Evolutionary conservation across 208 protist genomes (phyloP).

Genomic region (Novymonas esmeraldas): DNA sequence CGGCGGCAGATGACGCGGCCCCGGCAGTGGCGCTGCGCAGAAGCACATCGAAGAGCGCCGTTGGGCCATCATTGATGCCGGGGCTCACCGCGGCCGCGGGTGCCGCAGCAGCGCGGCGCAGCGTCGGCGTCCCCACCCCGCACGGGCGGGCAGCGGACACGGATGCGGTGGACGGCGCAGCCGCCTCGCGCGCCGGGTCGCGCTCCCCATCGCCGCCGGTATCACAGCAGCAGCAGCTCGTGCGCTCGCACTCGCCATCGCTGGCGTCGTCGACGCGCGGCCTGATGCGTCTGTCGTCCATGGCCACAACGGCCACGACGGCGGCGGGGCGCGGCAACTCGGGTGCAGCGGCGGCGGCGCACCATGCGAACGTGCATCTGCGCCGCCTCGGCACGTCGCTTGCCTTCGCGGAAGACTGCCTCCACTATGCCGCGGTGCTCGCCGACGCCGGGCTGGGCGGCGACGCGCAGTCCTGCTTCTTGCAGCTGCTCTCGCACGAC

Average conservation of each 20-base stretch:
- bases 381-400: constrained; percentile 27
- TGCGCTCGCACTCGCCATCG: not conserved
- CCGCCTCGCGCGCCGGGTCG: not conserved
- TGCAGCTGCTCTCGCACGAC: constrained; percentile 30
- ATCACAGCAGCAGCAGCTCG: not conserved
- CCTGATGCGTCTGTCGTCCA: not conserved
- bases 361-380: constrained; percentile 11
- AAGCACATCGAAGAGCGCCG: not conserved
- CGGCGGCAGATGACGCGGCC: not conserved
- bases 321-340: not conserved
- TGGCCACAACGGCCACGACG: not conserved
- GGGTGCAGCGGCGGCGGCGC: not conserved
- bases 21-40: not conserved
- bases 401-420: constrained; percentile 21
- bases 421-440: constrained; percentile 23
- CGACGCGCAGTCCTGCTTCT: constrained; percentile 29
- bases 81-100: not conserved
- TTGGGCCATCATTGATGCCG: not conserved
- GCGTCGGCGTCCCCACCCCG: not conserved
- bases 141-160: constrained; percentile 2
- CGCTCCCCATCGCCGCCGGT: not conserved
- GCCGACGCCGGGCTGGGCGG: constrained; percentile 24
- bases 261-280: constrained; percentile 1
- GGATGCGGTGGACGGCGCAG: not conserved
- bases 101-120: not conserved